Percentiles rank a stretch among this genome's conserved stretches.
phyloP scores from a whole-genome alignment of 192 early-diverging fungal genomes.

The Blastocladiella britannica region DNA sequence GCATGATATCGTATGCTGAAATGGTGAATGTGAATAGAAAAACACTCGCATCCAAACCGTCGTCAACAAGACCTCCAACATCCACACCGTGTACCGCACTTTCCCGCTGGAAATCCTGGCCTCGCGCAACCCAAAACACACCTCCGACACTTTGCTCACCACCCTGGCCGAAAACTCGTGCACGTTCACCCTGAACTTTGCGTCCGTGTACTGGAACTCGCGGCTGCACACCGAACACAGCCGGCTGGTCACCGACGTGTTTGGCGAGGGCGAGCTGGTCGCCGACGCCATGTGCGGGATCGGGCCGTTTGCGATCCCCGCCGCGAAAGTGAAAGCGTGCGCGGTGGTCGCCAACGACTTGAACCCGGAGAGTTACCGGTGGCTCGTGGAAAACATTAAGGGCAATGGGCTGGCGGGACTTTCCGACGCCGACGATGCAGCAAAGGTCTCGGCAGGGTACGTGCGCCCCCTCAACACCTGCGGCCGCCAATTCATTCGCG shows the following conservation, averaged over 20 bases:
- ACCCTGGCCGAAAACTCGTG: conserved; percentile 52
- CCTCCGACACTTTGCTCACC: background rate
- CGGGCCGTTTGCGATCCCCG: conserved; percentile 87
- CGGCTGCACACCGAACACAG: conserved; percentile 86
- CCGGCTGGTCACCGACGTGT: conserved; percentile 54
- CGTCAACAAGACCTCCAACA: conserved; percentile 88
- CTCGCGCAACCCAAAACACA: conserved; percentile 22
- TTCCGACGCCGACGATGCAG: background rate
- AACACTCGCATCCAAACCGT: conserved; percentile 67
- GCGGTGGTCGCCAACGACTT: conserved; percentile 93
- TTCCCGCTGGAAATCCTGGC: conserved; percentile 95
- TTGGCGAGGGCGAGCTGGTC: conserved; percentile 44
- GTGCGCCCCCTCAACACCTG: conserved; percentile 68
- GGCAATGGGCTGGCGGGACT: conserved; percentile 30
- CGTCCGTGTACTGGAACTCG: conserved; percentile 98
- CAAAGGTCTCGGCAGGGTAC: conserved; percentile 3
- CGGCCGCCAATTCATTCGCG: conserved; percentile 69
- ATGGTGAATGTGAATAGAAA: conserved; percentile 33
- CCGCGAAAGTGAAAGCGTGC: conserved; percentile 51
- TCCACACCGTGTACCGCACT: conserved; percentile 86
- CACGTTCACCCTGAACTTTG: conserved; percentile 80
- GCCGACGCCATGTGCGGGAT: conserved; percentile 93
- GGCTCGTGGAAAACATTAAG: conserved; percentile 55
- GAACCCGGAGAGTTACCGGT: conserved; percentile 74
- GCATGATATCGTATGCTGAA: background rate